Evolutionary conservation across 108 stramenopile species (phyloP), one percentile per base, ranked within the genome.

Genomic region (Fistulifera pelliculosa): DNA sequence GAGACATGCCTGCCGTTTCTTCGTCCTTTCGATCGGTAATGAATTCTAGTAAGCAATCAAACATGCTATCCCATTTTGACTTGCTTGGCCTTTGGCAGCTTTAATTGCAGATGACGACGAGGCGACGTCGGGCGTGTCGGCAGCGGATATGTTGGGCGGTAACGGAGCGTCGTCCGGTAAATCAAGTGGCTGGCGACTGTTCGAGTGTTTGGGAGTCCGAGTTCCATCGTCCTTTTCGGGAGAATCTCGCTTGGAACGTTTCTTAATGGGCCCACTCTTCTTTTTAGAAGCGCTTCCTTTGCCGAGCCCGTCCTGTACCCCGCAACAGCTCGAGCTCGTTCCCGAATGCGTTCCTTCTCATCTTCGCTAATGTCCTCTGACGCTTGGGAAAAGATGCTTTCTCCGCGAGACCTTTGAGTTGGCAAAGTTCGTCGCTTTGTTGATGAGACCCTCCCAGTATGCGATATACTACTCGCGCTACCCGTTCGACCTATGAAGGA

Each of bases 51-150:
- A 91, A 58, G 41, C 76, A 81, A 6, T 81, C 75, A 53, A 83
- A 85, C 90, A 87, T 91, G 25, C 74, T 80, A 43, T 91, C 90
- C 90, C 90, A 91, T 87, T 87, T 69, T 85, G 85, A 58, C 71
- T 77, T 6, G 83, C 70, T 57, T 75, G 62, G 5, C 60, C 74
- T 51, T 69, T 69, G 0, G 59, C 43, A 25, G 66, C 42, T 50
- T 62, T 53, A 1, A n/a, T 50, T 2, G 68, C 41, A 25, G 70
- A 64, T 41, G 64, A 49, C 0, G 73, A 45, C 1, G 73, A 62
- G 4, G n/a, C 60, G 47, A 44, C 58, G 13, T 41, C 45, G 35
- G 66, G 47, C 4, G 26, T 38, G 7, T 58, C 62, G 28, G 64
- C 49, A 16, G 65, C 42, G 2, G 65, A 18, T 27, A 55, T 40